A percentile compares a stretch with the other conserved stretches of the same genome.
Evolutionary conservation across 305 asterid genomes (phyloP).

Genomic region (Ajuga reptans): DNA sequence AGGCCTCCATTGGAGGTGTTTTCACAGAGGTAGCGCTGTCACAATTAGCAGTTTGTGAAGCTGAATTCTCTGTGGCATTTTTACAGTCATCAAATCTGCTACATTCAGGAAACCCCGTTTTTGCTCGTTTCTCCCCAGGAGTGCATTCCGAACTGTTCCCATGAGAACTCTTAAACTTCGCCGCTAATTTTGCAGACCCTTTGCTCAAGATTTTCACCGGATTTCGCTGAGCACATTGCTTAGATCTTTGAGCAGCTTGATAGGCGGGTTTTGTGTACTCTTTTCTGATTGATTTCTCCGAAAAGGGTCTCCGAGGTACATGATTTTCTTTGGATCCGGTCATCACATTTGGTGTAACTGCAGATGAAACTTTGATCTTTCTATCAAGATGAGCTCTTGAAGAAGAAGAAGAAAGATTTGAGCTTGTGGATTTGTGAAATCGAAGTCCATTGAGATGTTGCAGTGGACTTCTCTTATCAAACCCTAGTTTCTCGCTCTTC

Average conservation of each 20-base stretch:
- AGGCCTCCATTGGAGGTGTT: constrained; percentile 74
- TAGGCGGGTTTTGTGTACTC: neutral
- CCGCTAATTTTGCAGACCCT: neutral
- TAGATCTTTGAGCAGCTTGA: constrained; percentile 7
- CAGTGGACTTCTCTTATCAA: constrained; percentile 12
- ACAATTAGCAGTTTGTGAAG: neutral
- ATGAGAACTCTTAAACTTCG: neutral
- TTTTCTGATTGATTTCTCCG: neutral
- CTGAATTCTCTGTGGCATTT: constrained; percentile 26
- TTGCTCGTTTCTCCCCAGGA: neutral
- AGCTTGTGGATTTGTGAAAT: neutral
- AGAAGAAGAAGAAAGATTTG: neutral
- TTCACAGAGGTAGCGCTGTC: constrained; percentile 25
- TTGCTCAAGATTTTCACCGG: neutral
- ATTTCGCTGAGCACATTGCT: neutral
- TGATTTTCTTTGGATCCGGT: constrained; percentile 22
- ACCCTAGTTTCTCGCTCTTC: neutral
- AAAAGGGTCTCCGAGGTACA: constrained; percentile 7
- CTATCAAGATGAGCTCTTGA: neutral
- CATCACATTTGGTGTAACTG: neutral
- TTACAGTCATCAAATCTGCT: neutral
- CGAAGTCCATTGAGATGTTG: neutral
- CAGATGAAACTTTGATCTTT: constrained; percentile 15
- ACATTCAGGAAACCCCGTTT: neutral
- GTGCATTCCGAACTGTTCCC: neutral